Evolutionary conservation across 495 filamentous ascomycete genomes (phyloP), one percentile per base, ranked within the genome.

Genomic region (Talaromyces trachyspermus): DNA sequence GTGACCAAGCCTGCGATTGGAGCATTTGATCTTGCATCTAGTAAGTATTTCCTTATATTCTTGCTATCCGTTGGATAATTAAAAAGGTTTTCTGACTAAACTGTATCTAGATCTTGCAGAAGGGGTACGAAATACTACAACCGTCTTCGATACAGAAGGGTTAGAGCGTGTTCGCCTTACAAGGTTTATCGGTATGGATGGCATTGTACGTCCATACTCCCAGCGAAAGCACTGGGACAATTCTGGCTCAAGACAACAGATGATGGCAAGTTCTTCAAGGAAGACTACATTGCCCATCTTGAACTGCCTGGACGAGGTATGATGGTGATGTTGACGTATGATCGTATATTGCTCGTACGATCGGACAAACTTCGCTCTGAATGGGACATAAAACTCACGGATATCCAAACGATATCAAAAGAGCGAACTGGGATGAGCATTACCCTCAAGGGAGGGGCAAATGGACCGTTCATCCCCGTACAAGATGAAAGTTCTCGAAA

Each of bases 171-270:
- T 97, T 14, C 85, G 92, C 24, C 73, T 95, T 19, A 85, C 92
- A 5, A 84, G 92, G 33, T 95, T 95, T 68, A 86, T 98, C 48
- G 86, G 87, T 15, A 77, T 81, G 29, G 92, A 97, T 60, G 92
- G 90, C 26, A 85, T 97, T 49, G 89, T 98, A 15, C 84, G 92
- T 5, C 94, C 92, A 5, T 98, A 95, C 72, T 88, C 81, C 11
- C 90, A 97, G 63, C 87, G 92, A 12, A 98, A 71, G 89, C 92
- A 1, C 80, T 98, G 11, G 92, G 92, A 7, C 92, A 98, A 64
- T 95, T 90, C 71, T 98, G 92, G 92, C 81, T 98, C 54, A 98
- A 98, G 72, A 95, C 95, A 17, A 76, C 92, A 1, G 94, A 97
- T 58, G 90, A 95, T 49, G 92, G 92, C 39, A 94, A 90, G 68